Evolutionary conservation across 805 yeast species (phyloP), one percentile per base, ranked within the genome.

Genomic region (Lachancea kluyveri): DNA sequence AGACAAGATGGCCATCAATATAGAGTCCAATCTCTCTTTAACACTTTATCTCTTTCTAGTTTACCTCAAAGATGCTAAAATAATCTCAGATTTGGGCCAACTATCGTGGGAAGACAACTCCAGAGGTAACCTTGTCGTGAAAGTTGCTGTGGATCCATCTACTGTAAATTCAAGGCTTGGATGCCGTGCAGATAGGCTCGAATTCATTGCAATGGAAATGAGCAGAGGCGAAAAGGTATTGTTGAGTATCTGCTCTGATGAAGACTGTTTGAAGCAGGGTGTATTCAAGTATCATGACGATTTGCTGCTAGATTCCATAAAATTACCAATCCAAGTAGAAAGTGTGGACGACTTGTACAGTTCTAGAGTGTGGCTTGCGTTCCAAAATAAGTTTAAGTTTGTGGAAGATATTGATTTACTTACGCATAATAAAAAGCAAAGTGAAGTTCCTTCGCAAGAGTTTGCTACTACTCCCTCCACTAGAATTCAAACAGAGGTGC

Each of bases 201-300:
- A 37, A 19, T 21, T 37, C n/a, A 20, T 37, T 13, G 31, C 24
- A 6, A 21, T 33, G 32, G 41, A 37, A 6, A 33, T 37, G 25
- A 26, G 28, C 17, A 24, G 26, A 11, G 30, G 37, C 4, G 32
- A 33, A 18, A 41, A 40, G 26, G 40, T 44, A 30, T 37, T 46
- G 47, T 12, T 48, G 3, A 35, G 40, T 6, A 28, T 48, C 8
- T 44, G 39, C 16, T 20, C 21, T 8, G 31, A 33, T 3, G 41
- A 43, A 8, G 31, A 33, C 16, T 21, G 40, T 14, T 18, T 46
- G 10, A 40, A 36, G 5, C 45, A 45, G 18, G 42, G 37, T 2
- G 41, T 42, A 6, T 40, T 48, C 29, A 32, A 33, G 17, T 46
- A 44, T 28, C 24, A 27, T 3, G 21, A 32, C 8, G 46, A 42